Base-by-base conservation (phyloP, 495 filamentous ascomycete species). In the Staphylotrichum tortipilum region DNA sequence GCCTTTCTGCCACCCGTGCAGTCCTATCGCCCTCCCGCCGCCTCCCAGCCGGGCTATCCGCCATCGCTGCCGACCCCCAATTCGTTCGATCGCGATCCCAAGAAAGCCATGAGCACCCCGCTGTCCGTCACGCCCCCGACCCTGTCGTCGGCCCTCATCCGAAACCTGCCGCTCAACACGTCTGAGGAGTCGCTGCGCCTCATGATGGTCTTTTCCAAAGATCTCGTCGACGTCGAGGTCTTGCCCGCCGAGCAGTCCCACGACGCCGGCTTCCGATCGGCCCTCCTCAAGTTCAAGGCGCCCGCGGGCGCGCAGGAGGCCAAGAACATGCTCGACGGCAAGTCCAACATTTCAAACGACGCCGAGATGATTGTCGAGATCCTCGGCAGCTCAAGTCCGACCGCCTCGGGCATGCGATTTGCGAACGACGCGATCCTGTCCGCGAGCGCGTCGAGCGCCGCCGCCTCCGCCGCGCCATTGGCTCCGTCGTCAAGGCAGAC, bases 141-240 rank as follows among this genome's bases (percentile, higher is more conserved):
- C 31, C 52, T 58, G 8, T 59, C 68, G n/a, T 47, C 67, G 15
- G 59, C 69, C 45, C 65, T 87, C 42, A 84, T 95, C 68, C 85
- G 85, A 54, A 85, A 81, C 57, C 76, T 95, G 1, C 85, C 89
- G 7, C 63, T 72, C 45, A 87, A 83, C 57, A 90, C 81, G 17
- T 81, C 78, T 43, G 74, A 81, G 47, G 85, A 90, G 49, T 76
- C 79, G 33, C 70, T 95, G 51, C 80, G 84, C 52, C 78, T 84
- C 53, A 89, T 95, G 83, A 75, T 94, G 14, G 72, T 92, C 12
- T 94, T 89, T 62, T 86, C 88, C 22, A 86, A 92, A 59, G 88
- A 90, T 44, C 75, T 94, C 28, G 68, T 88, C 44, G 78, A 83
- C 55, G 78, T 81, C 43, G 84, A 91, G 50, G 78, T 94, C 54